Evolutionary conservation across 345 rosid species (phyloP), one percentile per base, ranked within the genome.

Genomic region (Rhizophora apiculata): DNA sequence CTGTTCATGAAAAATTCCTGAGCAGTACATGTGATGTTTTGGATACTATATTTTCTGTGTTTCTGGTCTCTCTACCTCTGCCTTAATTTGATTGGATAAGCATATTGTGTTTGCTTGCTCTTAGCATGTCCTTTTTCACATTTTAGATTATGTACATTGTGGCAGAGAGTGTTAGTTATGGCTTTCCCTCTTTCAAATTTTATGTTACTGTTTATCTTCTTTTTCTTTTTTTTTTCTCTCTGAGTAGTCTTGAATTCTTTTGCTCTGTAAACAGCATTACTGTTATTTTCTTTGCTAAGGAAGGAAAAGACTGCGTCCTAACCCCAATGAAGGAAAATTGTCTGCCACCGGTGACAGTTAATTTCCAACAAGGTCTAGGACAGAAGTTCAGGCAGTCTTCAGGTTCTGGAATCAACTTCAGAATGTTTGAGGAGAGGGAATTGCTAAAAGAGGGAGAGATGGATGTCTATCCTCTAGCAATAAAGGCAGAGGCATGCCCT

Each of bases 301-400:
- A 96, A 82, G 87, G 90, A 0, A 93, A 88, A 34, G 78, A 82
- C 62, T 92, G 98, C 63, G 65, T 72, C 67, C 88, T 96, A 29
- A 75, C 70, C 6, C 79, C 98, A 52, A 82, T 77, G n/a, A 92
- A 88, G 84, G 96, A 82, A 79, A 76, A 80, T 71, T 54, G 86
- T 75, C 73, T 89, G 30, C 83, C 89, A 57, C 91, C 92, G 15
- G 76, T 90, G 61, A 87, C 85, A 0, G 78, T 90, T 34, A 80
- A 82, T 65, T 96, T 96, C 67, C 78, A 79, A 70, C 82, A 85
- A 78, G 98, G 99, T 29, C 89, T 96, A 39, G 92, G 97, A 68
- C 99, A 92, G 81, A 89, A 92, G 81, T 96, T 92, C 73, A 86
- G 79, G 34, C 98, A 89, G 69, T 81, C 89, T 8, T 81, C 88